Conservation (phyloP, 2,329 filamentous ascomycete species). For the Penicillium sp. region DNA sequence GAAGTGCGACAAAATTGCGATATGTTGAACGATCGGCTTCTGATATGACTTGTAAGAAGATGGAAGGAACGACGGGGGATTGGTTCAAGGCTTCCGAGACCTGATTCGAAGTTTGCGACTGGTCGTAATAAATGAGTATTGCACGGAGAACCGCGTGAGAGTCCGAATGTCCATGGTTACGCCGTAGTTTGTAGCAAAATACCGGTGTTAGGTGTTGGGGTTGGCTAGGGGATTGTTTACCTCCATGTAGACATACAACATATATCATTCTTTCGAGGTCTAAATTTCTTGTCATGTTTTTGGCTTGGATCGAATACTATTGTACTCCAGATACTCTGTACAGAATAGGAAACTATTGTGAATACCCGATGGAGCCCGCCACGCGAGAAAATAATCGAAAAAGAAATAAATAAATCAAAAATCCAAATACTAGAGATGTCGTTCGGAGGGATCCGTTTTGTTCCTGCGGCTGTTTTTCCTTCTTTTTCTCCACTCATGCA, state of each 20-base stretch:
- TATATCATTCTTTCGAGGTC: slow-evolving; percentile 17
- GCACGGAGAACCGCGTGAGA: slow-evolving; percentile 15
- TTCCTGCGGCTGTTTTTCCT: slow-evolving; percentile 30
- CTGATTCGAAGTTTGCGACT: slow-evolving; percentile 7
- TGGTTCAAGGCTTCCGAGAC: slow-evolving; percentile 19
- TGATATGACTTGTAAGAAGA: slow-evolving; percentile 1
- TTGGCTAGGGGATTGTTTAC: slow-evolving; percentile 10
- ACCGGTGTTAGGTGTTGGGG: neutral
- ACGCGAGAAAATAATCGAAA: slow-evolving; percentile 16
- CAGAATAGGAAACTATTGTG: neutral
- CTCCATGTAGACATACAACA: slow-evolving; percentile 23
- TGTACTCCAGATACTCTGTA: slow-evolving; percentile 12
- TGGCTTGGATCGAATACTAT: neutral
- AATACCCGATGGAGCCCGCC: slow-evolving; percentile 22
- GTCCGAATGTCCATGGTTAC: slow-evolving; percentile 19
- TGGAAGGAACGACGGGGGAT: slow-evolving; percentile 1
- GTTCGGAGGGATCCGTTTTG: slow-evolving; percentile 33
- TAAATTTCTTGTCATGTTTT: neutral
- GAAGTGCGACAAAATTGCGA: slow-evolving; percentile 2
- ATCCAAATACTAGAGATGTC: slow-evolving; percentile 9
- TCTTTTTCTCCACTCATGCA: slow-evolving; percentile 29
- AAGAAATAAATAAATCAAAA: slow-evolving; percentile 9
- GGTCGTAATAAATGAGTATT: slow-evolving; percentile 10
- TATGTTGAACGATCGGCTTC: slow-evolving; percentile 12
- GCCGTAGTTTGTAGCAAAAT: neutral